Conservation (phyloP, 176 grass and related monocot genomes). For the Microstegium vimineum region DNA sequence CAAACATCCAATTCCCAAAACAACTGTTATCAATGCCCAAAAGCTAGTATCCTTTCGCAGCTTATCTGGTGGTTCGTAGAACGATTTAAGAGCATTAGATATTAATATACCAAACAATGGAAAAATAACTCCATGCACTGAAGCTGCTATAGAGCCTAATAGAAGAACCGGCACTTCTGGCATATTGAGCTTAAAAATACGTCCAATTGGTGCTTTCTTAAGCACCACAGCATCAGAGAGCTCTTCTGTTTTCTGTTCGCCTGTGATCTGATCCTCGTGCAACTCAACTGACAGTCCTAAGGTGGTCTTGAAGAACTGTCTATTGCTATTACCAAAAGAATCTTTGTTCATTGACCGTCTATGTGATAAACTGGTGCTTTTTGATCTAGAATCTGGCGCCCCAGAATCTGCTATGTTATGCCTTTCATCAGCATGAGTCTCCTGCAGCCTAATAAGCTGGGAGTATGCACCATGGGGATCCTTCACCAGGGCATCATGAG, state of each 20-base stretch:
- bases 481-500: constrained; percentile 69
- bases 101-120: constrained; percentile 60
- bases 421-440: constrained; percentile 32
- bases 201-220: constrained; percentile 39
- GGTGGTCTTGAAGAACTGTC: constrained; percentile 35
- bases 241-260: constrained; percentile 17
- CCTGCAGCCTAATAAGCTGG: constrained; percentile 67
- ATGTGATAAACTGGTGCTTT: constrained; percentile 30
- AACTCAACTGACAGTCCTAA: constrained; percentile 27
- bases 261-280: constrained; percentile 10
- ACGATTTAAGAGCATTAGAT: constrained; percentile 52
- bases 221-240: not conserved
- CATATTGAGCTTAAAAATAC: constrained; percentile 62
- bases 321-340: constrained; percentile 38
- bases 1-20: constrained; percentile 39
- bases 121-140: constrained; percentile 61
- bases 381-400: constrained; percentile 25
- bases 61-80: constrained; percentile 55
- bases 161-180: constrained; percentile 62
- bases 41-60: constrained; percentile 61
- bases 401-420: not conserved
- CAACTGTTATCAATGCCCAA: constrained; percentile 56
- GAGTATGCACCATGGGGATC: constrained; percentile 66
- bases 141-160: constrained; percentile 60
- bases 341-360: constrained; percentile 35